Evolutionary conservation across 1,284 basidiomycete genomes (phyloP).

Genomic region (Amylostereum chailletii): DNA sequence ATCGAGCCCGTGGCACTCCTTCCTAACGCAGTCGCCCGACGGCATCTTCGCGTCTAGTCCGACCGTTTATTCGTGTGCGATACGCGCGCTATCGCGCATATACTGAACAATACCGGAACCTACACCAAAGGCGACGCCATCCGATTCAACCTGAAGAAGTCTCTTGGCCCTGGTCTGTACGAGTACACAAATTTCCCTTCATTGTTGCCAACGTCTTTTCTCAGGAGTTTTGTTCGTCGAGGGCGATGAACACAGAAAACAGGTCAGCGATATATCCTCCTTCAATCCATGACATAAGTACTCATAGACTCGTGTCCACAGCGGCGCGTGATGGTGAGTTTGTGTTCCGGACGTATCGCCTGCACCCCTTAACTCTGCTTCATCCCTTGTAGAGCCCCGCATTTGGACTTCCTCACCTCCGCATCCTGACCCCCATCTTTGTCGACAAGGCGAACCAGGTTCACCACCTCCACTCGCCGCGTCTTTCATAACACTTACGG

Average conservation of each 20-base stretch:
- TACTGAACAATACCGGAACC: neutral
- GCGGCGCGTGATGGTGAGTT: slow-evolving; percentile 4
- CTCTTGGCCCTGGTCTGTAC: too few relatives aligned
- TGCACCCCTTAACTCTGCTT: neutral
- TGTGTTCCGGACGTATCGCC: too few relatives aligned
- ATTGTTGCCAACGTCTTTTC: too few relatives aligned
- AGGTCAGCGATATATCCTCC: neutral
- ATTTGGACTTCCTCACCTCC: slow-evolving; percentile 22
- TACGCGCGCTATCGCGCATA: neutral
- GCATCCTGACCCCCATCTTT: slow-evolving; percentile 23
- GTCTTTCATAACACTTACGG: neutral
- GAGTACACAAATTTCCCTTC: too few relatives aligned
- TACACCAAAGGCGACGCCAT: neutral
- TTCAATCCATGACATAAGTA: too few relatives aligned
- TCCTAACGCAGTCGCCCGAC: neutral
- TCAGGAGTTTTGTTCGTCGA: neutral
- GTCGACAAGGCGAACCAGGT: slow-evolving; percentile 21
- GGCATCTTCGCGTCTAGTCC: neutral
- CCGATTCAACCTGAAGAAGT: neutral
- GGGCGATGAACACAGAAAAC: neutral
- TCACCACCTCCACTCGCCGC: neutral
- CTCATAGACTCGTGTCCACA: neutral
- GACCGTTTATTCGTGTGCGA: neutral
- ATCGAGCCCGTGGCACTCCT: neutral
- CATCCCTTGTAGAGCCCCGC: slow-evolving; percentile 21